Evolutionary conservation across 106 monocot species (phyloP), one percentile per base, ranked within the genome.

Genomic region (Dendrobium chrysotoxum): DNA sequence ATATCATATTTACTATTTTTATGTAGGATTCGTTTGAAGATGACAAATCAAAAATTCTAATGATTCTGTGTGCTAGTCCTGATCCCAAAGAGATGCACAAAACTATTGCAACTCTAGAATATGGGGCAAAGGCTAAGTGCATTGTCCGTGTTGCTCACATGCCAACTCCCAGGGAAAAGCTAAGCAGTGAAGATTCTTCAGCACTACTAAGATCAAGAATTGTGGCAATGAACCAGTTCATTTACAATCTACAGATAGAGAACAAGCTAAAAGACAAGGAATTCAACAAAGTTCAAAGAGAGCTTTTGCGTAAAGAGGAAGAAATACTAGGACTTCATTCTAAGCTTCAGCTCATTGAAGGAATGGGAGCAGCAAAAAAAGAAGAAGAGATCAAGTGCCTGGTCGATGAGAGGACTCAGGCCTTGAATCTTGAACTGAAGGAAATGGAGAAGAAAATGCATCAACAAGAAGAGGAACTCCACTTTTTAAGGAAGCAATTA

Each of bases 41-140:
- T 47, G 92, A 93, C 55, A 99, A 91, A 78, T 95, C 98, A 18
- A 99, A 95, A 79, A 95, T 99, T 68, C 64, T 99, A 81, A 99
- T 99, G 98, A 95, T 99, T 79, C 82, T 99, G 25, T 99, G 98
- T 73, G 98, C 98, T 15, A 99, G 98, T 79, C 98, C 98, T 21
- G 98, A 99, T 72, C 93, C 91, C 10, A 89, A 87, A 76, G 98
- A 99, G 57, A 82, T 93, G 79, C 98, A 99, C 84, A 95, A 90
- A 84, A 99, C 98, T 0, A 88, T 99, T 20, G 87, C 98, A 10
- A 99, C 98, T 35, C 88, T 99, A 4, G 98, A 99, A 31, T 99
- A 99, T 75, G 98, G 98, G 11, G 98, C 98, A 11, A 99, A 99
- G 75, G 98, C 98, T 16, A 99, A 99, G 68, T 99, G 98, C 85